Base-by-base conservation (phyloP, 2,329 filamentous ascomycete species). In the Pyrenophora tritici-repentis region DNA sequence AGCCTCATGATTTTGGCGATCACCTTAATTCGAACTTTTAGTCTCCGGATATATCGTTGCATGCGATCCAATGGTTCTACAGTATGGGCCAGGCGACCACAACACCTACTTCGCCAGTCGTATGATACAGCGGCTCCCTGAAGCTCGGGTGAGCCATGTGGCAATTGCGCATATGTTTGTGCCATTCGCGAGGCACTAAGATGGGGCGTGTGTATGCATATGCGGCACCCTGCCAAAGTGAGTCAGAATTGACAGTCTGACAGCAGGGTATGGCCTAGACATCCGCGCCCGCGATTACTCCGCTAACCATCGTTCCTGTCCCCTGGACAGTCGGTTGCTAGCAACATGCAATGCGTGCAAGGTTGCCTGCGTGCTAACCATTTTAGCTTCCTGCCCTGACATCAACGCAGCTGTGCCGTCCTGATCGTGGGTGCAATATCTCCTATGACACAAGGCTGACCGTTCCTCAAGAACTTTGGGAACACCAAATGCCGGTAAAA, bases 101-200 rank as follows among this genome's bases (percentile, higher is more conserved):
- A 45, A 32, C 33, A 46, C 26, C 36, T 22, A 44, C 43, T 34
- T 51, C 32, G 37, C 38, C 43, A 38, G 47, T 42, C 43, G 18
- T 33, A 47, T 17, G 17, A 31, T 33, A 35, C 36, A 33, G 41
- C 37, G 26, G 24, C 17, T 31, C 18, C 36, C 18, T 4, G 22
- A 45, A 37, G 45, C 46, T 39, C 45, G 47, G 50, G 42, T 24
- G 14, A 39, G 18, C 50, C 53, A 53, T 56, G 50, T 53, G 49
- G 53, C 49, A 40, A 45, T 33, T 39, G 31, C 26, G 41, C 41
- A 47, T 29, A 20, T 40, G 40, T 51, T 24, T 39, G 17, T 26
- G 35, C 22, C 24, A 22, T 52, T 43, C 29, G 34, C 13, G 29
- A 38, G 32, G 31, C 29, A 38, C 44, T 32, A 48, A 35, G 12